Conservation (phyloP, 495 filamentous ascomycete genomes). For the Lasiosphaeria ovina region DNA sequence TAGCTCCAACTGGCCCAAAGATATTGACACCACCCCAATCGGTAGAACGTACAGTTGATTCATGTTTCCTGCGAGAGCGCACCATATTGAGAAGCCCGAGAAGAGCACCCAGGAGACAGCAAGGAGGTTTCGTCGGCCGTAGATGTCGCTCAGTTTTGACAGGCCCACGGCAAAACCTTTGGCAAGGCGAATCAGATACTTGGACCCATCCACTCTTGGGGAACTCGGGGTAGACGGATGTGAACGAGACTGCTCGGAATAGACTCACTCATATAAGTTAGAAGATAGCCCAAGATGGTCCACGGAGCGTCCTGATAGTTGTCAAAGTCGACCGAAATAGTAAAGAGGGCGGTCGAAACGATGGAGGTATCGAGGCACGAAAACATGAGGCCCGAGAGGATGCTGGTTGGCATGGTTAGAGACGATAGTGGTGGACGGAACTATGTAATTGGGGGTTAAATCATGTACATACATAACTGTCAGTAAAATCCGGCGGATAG, state of each 20-base stretch:
- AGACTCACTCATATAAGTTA: conserved; percentile 58
- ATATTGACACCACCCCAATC: neutral
- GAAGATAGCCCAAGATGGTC: conserved; percentile 58
- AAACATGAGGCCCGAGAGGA: conserved; percentile 56
- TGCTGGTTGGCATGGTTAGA: conserved; percentile 32
- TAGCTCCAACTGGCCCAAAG: neutral
- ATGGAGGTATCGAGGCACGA: conserved; percentile 63
- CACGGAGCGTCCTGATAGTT: conserved; percentile 56
- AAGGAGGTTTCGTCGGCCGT: conserved; percentile 52
- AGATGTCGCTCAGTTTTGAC: conserved; percentile 60
- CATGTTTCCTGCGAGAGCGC: conserved; percentile 51
- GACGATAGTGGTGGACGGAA: neutral
- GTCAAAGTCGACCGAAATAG: conserved; percentile 54
- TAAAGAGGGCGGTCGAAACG: conserved; percentile 60
- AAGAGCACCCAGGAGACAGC: conserved; percentile 53
- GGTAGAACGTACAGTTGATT: conserved; percentile 47
- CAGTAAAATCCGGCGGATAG: conserved; percentile 20
- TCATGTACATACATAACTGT: conserved; percentile 22
- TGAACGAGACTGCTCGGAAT: neutral
- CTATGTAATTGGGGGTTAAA: neutral
- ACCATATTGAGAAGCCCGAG: conserved; percentile 55
- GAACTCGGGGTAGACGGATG: neutral
- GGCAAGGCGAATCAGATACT: neutral
- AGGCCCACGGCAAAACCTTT: conserved; percentile 57
- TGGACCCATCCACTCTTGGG: neutral